phyloP scores from a whole-genome alignment of 495 filamentous ascomycete species.

The Tuber umbilicatum region DNA sequence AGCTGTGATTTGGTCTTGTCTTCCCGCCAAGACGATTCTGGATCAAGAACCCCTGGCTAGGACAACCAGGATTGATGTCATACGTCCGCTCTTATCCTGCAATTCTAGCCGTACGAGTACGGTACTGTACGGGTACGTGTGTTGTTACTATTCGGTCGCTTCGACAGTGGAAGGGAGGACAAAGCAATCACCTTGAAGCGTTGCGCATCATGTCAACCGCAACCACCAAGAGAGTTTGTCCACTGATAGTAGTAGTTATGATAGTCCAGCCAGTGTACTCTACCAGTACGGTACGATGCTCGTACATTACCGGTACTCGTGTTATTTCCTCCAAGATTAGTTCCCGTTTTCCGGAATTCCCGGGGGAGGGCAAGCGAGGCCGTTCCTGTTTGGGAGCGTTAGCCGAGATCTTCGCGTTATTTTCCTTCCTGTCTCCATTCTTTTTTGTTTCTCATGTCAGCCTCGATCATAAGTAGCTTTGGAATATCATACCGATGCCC shows the following conservation, averaged over 20 bases:
- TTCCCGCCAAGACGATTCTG: background rate
- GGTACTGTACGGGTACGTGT: background rate
- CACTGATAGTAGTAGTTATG: background rate
- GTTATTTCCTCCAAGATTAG: background rate
- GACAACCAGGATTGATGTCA: background rate
- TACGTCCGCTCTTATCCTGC: background rate
- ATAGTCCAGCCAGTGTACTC: background rate
- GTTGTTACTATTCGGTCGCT: background rate
- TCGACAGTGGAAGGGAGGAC: background rate
- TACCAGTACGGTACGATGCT: no score
- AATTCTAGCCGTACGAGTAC: no score
- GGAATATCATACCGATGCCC: background rate
- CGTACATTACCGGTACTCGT: no score
- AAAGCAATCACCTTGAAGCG: background rate
- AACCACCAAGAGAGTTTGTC: background rate
- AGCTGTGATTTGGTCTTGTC: background rate
- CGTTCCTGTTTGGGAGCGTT: background rate
- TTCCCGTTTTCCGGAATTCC: background rate
- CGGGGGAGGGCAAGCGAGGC: background rate
- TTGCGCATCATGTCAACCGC: background rate
- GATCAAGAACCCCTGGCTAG: background rate
- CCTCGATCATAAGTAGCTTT: no score
- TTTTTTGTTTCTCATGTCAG: background rate
- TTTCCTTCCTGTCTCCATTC: background rate
- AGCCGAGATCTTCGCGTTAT: background rate